Evolutionary conservation across 257 asterid genomes (phyloP), one percentile per base, ranked within the genome.

Genomic region (Plectranthus barbatus): DNA sequence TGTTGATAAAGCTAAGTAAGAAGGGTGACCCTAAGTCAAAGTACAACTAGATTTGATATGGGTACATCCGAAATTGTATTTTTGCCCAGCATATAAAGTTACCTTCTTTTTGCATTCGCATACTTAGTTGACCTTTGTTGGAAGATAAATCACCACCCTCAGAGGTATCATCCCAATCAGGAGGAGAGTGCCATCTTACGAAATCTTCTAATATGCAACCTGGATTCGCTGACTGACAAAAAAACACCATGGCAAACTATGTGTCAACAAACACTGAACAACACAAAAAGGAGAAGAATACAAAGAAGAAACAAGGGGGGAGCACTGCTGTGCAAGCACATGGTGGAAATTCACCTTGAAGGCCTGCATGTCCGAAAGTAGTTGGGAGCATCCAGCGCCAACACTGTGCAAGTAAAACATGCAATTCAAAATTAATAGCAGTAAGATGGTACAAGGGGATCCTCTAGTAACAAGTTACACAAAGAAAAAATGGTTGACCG

Each of bases 281-380:
- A 10, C 11, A 56, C 33, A 19, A 12, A 36, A 26, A 36, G n/a
- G n/a, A n/a, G n/a, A 12, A 7, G 1, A 56, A 56, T n/a, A n/a
- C n/a, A 8, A 77, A 58, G 24, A 59, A 41, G 19, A 20, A 11
- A 42, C 9, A 26, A 13, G 53, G n/a, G n/a, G n/a, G 31, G 60
- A 26, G 46, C 46, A 33, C 45, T 17, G 34, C 29, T 33, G 62
- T 56, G 64, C 29, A 64, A 26, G 44, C 69, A 42, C 45, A 61
- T 50, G 14, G 46, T 66, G 49, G 76, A 74, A 74, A 66, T 70
- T 76, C 83, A 90, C 99, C 96, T 93, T 93, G 83, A 93, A 93
- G 71, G 97, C 99, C 89, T 93, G 99, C 97, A 93, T 93, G 77
- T 93, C 99, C 0, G 99, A 90, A 70, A 93, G 96, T 72, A 93